Conservation (phyloP, 768 basidiomycete species). For the Mycena olivaceomarginata region DNA sequence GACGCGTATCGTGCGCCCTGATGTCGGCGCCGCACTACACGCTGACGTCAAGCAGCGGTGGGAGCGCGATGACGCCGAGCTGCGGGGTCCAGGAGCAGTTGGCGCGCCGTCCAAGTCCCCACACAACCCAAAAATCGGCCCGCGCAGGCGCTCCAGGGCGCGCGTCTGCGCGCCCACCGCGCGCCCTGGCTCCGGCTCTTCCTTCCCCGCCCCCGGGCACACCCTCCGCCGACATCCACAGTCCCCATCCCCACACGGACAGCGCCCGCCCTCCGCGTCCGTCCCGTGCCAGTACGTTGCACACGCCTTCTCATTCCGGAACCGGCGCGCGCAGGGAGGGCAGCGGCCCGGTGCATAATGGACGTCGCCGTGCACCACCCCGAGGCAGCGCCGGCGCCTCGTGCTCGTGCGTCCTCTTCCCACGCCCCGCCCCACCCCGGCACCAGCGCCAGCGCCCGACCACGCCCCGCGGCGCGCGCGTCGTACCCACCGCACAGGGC, state of each 20-base stretch:
- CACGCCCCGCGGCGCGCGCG: neutral
- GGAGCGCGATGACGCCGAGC: neutral
- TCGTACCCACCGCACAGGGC: neutral
- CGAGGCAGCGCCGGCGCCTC: no score
- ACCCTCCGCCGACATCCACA: neutral
- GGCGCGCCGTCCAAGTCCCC: no score
- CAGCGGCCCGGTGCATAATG: no score
- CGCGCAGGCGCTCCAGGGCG: conserved; percentile 91
- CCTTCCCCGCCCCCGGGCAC: neutral
- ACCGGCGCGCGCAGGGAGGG: no score
- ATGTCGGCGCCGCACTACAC: neutral
- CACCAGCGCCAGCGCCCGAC: no score
- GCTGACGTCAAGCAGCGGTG: neutral
- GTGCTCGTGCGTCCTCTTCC: no score
- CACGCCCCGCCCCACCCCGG: no score
- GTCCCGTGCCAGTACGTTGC: neutral
- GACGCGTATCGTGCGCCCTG: neutral
- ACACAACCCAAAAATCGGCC: conserved; percentile 76
- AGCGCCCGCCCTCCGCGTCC: neutral
- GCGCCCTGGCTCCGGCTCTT: conserved; percentile 24
- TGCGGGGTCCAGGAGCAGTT: no score
- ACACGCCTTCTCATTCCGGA: no score
- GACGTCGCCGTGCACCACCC: no score
- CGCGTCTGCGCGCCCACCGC: conserved; percentile 80
- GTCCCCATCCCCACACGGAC: neutral